Conservation (phyloP, 2,329 filamentous ascomycete species). For the Botrytis fragariae region DNA sequence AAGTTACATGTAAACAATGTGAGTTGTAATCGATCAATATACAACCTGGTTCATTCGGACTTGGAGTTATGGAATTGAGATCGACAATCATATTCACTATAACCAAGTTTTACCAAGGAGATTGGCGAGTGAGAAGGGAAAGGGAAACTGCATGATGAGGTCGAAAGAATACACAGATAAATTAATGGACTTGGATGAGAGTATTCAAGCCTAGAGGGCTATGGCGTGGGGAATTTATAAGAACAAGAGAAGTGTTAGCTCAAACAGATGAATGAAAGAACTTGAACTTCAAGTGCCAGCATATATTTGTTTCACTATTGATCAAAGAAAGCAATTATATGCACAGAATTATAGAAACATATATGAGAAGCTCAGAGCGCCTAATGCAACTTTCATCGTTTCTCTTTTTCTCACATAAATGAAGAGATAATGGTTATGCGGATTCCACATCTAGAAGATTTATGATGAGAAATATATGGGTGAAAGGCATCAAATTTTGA, state of each 20-base stretch:
- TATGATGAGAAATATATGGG: neutral
- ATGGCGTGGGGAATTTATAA: fast-evolving
- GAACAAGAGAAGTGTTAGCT: neutral
- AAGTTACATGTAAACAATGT: neutral
- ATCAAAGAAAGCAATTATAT: neutral
- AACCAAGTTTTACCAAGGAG: neutral
- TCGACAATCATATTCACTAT: neutral
- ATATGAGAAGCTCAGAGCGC: fast-evolving
- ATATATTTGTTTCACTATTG: neutral
- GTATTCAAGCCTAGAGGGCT: neutral
- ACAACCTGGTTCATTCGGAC: neutral
- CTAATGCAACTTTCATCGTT: neutral
- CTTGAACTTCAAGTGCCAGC: neutral
- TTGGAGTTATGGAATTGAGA: neutral
- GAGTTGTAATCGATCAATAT: neutral
- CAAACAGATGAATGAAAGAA: neutral
- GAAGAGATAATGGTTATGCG: neutral
- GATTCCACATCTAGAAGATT: neutral
- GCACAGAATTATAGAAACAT: neutral
- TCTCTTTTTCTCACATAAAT: neutral
- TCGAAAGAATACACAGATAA: neutral
- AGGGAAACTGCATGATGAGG: fast-evolving
- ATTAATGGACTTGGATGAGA: neutral
- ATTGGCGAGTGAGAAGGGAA: neutral
- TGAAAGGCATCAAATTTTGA: no score